phyloP scores from a whole-genome alignment of 192 early-diverging fungal genomes.

The Coemansia nantahalensis region DNA sequence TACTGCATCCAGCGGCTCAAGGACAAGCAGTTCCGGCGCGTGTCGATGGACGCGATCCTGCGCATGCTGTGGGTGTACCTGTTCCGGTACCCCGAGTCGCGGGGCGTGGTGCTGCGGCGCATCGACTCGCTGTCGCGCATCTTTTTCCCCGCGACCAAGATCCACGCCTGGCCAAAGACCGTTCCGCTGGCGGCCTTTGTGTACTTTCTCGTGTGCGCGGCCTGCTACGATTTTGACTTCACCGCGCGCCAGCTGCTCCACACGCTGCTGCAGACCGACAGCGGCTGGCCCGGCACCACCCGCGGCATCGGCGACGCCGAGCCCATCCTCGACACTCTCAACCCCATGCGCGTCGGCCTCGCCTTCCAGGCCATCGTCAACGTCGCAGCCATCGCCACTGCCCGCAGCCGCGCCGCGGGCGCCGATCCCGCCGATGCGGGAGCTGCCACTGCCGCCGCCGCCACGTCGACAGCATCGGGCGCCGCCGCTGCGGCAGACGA shows the following conservation, averaged over 20 bases:
- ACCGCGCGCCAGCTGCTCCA: constrained; percentile 39
- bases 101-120: constrained; percentile 38
- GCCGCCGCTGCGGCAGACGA: background rate
- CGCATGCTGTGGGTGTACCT: constrained; percentile 93
- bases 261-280: constrained; percentile 49
- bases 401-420: constrained; percentile 5
- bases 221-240: constrained; percentile 55
- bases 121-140: constrained; percentile 52
- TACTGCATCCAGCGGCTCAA: constrained; percentile 68
- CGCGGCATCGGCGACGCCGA: constrained; percentile 37
- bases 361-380: constrained; percentile 46
- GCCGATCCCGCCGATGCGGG: background rate
- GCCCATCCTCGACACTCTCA: constrained; percentile 44
- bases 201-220: constrained; percentile 50
- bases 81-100: constrained; percentile 81
- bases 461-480: background rate
- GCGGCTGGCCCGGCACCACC: constrained; percentile 48
- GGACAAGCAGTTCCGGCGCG: constrained; percentile 69
- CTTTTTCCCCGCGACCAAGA: constrained; percentile 53
- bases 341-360: constrained; percentile 42
- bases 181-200: constrained; percentile 48
- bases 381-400: constrained; percentile 45
- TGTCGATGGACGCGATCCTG: constrained; percentile 75
- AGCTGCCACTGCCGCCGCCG: background rate
- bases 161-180: constrained; percentile 54